These are phyloP conservation scores for Vitis hybrid DNA, from an alignment of 177 flowering plant species.

Conservation along the genomic window DNA sequence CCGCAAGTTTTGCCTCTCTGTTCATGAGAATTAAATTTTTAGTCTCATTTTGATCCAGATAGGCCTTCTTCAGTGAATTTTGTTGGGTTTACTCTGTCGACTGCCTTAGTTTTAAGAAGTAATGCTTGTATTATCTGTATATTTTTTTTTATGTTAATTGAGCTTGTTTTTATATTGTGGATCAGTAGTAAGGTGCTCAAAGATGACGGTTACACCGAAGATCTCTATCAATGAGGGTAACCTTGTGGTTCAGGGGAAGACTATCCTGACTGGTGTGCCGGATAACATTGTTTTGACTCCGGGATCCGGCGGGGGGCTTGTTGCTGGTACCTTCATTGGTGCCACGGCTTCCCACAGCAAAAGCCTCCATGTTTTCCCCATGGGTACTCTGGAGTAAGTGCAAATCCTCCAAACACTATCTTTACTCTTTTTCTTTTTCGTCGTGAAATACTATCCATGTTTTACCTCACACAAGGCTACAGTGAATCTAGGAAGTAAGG, in stretches of 20 bases:
- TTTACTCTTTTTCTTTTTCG: background rate
- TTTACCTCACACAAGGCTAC: no score
- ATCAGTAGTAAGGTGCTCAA: conserved; percentile 19
- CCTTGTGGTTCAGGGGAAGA: conserved; percentile 83
- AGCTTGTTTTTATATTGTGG: background rate
- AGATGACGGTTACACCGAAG: conserved; percentile 73
- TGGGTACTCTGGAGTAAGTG: conserved; percentile 74
- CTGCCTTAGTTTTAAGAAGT: background rate
- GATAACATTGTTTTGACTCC: conserved; percentile 80
- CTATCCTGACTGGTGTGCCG: conserved; percentile 71
- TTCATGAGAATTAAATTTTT: background rate
- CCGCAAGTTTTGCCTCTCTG: background rate
- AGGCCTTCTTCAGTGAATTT: background rate
- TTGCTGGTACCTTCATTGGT: conserved; percentile 72
- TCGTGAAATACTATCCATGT: no score
- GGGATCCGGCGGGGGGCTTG: conserved; percentile 49
- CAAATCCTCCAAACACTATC: background rate
- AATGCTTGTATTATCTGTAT: background rate
- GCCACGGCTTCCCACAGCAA: conserved; percentile 61
- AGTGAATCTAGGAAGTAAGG: no score
- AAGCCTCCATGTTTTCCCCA: conserved; percentile 72
- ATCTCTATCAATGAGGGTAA: conserved; percentile 66
- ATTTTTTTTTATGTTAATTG: background rate
- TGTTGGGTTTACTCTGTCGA: background rate
- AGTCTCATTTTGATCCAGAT: no score